Base-by-base conservation (phyloP, 2,329 filamentous ascomycete species). In the Sporothrix pallida region DNA sequence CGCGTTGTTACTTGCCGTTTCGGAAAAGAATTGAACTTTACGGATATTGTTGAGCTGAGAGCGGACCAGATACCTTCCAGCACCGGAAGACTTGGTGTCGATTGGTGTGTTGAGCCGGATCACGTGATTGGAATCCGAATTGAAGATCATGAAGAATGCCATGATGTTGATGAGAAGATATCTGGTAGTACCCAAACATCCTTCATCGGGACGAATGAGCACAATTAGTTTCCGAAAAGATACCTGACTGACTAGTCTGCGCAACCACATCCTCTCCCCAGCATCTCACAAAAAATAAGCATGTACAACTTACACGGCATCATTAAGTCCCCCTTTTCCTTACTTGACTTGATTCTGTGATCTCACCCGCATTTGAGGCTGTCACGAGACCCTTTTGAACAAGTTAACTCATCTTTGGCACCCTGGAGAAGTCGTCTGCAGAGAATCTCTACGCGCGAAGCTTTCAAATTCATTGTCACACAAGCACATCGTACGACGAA, bases 1-100 rank as follows among this genome's bases (percentile, higher is more conserved):
- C 20, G 42, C 63, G 60, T 42, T 67, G 50, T 15, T 44, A 15
- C 63, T 67, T 67, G 20, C 42, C 42, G 12, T 50, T 50, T 67
- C 15, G 1, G 17, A 9, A 42, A 37, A 26, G 13, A 37, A 13
- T 12, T 23, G n/a, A 56, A 5, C 31, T 37, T 37, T 37, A 37
- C 31, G 31, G 31, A 37, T 7, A 37, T 37, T 7, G 31, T 37
- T 37, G 31, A 56, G 20, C 12, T 56, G 52, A 9, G 3, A 9
- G 26, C n/a, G 13, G 12, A 6, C 9, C 7, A 56, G 23, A 26
- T 0, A 12, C 9, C 52, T 7, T 37, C 20, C 20, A 12, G 13
- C 52, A 10, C 52, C 52, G 52, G 56, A 58, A 60, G 26, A 60
- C 56, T 12, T 17, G 6, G 2, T 12, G 10, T 15, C 13, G 56